Evolutionary conservation across 495 filamentous ascomycete species (phyloP).

Genomic region (Apiosordaria backusii): DNA sequence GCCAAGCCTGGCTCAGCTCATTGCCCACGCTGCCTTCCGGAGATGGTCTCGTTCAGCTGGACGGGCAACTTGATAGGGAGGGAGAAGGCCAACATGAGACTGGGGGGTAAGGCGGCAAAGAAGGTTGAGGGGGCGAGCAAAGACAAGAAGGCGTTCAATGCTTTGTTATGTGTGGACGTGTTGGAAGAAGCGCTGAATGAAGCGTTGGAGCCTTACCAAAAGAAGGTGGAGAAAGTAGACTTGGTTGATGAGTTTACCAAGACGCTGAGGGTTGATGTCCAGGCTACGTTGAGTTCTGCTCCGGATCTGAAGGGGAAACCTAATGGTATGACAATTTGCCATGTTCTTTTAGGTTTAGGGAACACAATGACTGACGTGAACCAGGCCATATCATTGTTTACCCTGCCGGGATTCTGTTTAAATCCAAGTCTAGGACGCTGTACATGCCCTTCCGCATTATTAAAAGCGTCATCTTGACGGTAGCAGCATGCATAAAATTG

Average conservation of each 20-base stretch:
- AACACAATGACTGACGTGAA: neutral
- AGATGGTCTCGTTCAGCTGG: slow-evolving; percentile 2
- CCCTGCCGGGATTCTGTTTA: neutral
- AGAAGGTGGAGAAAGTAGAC: neutral
- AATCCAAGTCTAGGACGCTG: neutral
- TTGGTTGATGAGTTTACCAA: neutral
- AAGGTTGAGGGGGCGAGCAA: neutral
- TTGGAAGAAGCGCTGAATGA: neutral
- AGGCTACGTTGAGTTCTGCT: neutral
- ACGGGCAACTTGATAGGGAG: neutral
- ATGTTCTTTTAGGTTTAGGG: neutral
- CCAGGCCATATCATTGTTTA: neutral
- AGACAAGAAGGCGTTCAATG: neutral
- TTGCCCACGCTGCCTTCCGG: no score
- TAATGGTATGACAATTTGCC: neutral
- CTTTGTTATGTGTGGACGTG: neutral
- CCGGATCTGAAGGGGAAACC: neutral
- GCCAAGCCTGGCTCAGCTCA: no score
- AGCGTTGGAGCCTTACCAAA: neutral
- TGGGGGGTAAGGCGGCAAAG: neutral
- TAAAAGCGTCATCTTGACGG: neutral
- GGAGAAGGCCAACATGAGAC: neutral
- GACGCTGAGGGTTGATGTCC: neutral
- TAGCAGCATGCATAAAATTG: neutral
- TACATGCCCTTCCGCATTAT: neutral